Conservation (phyloP, 148 eudicot species). For the Dianthus caryophyllus region DNA sequence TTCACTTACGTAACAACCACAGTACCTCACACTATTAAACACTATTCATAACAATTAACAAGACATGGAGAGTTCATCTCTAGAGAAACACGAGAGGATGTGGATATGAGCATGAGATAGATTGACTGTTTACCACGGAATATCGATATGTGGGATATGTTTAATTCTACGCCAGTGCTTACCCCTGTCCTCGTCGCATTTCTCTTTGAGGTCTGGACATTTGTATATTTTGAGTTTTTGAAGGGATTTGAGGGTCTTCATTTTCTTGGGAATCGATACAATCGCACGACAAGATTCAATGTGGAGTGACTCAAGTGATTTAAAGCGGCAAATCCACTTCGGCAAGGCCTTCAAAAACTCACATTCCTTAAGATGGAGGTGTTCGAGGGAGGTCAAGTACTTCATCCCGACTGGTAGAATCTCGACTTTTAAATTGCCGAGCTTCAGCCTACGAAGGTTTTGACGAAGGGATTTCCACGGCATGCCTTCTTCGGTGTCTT, state of each 20-base stretch:
- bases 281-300: background rate
- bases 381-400: conserved; percentile 20
- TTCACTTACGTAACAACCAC: no score
- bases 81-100: no score
- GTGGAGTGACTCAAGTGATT: background rate
- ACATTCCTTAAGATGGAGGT: background rate
- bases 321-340: conserved; percentile 12
- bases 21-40: no score
- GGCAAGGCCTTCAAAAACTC: conserved; percentile 5
- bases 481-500: background rate
- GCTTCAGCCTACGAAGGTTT: conserved; percentile 8
- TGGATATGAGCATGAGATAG: no score
- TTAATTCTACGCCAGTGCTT: background rate
- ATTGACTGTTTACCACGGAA: no score
- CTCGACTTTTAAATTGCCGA: background rate
- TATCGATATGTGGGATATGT: conserved; percentile 1
- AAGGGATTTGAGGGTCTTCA: background rate
- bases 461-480: conserved; percentile 15
- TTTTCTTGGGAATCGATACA: background rate
- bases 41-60: no score
- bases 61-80: no score
- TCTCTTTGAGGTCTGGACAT: background rate
- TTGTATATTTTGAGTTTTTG: background rate
- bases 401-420: conserved; percentile 13
- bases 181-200: background rate